A percentile compares a stretch with the other conserved stretches of the same genome.
Evolutionary conservation across 768 basidiomycete genomes (phyloP).

Genomic region (Calocera cornea): DNA sequence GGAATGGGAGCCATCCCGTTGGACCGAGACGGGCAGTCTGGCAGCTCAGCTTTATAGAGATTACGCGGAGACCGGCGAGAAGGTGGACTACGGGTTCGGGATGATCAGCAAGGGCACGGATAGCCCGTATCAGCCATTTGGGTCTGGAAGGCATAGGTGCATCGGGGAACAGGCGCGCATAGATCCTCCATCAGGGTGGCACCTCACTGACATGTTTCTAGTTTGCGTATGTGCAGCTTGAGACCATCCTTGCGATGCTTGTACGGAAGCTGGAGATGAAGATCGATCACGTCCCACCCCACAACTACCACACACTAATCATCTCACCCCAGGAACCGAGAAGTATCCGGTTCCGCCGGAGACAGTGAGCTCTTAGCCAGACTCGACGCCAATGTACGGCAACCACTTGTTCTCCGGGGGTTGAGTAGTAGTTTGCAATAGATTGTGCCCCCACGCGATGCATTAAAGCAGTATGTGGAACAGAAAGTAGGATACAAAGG

Average conservation of each 20-base stretch:
- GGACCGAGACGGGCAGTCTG: constrained; percentile 73
- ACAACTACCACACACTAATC: constrained; percentile 56
- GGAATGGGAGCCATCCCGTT: constrained; percentile 68
- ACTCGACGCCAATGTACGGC: no score
- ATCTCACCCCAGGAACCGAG: constrained; percentile 24
- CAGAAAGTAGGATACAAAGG: neutral
- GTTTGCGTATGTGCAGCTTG: constrained; percentile 92
- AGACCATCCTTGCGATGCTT: constrained; percentile 64
- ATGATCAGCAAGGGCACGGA: constrained; percentile 92
- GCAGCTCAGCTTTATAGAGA: constrained; percentile 63
- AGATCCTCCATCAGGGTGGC: no score
- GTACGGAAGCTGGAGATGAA: constrained; percentile 63
- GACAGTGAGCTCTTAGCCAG: no score
- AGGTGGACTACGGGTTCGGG: constrained; percentile 93
- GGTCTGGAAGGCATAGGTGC: constrained; percentile 89
- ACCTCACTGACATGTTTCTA: constrained; percentile 7
- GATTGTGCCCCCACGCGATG: neutral
- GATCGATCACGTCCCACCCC: constrained; percentile 56
- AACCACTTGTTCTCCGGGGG: no score
- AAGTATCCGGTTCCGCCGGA: constrained; percentile 11
- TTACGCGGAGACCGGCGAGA: constrained; percentile 52
- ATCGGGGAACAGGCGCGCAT: constrained; percentile 57
- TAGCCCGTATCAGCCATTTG: constrained; percentile 93
- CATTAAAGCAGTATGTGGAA: neutral
- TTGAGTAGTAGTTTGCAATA: no score